These are phyloP conservation scores for Carex parvula DNA, from an alignment of 176 grass and related monocot genomes.

Conservation along the genomic window DNA sequence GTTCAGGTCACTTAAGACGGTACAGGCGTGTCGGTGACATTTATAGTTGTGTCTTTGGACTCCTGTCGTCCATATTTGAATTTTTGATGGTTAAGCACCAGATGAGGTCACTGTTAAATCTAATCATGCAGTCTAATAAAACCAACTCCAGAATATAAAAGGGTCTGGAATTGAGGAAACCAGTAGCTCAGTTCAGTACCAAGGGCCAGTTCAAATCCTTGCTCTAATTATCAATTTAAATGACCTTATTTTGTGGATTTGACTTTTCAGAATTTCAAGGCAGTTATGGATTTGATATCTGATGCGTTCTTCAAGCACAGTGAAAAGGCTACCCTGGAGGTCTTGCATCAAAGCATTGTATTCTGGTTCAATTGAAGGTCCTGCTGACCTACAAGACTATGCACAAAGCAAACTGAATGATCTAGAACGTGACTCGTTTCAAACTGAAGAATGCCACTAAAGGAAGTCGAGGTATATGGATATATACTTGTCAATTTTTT, in stretches of 20 bases:
- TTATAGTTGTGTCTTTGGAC: background rate
- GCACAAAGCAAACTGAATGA: constrained; percentile 75
- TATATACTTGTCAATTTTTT: constrained; percentile 15
- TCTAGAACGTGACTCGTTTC: constrained; percentile 75
- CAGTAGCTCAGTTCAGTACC: background rate
- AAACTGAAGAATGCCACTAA: constrained; percentile 90
- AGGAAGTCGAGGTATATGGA: constrained; percentile 72
- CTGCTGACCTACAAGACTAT: constrained; percentile 85
- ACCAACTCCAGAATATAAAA: background rate
- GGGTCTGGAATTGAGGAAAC: background rate
- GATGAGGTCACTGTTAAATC: background rate
- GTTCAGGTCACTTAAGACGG: background rate
- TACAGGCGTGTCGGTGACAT: background rate
- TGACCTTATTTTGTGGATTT: constrained; percentile 8
- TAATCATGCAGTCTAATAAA: background rate
- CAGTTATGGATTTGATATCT: constrained; percentile 61
- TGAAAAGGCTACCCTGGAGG: constrained; percentile 82
- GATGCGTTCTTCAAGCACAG: constrained; percentile 99
- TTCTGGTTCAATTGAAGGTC: constrained; percentile 80
- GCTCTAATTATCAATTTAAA: background rate
- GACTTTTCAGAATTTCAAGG: constrained; percentile 76
- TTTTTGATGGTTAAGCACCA: background rate
- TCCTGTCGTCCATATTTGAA: background rate
- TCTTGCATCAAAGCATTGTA: constrained; percentile 85
- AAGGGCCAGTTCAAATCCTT: background rate